Conservation (phyloP, 164 flowering plant genomes). For the Cinnamomum micranthum region DNA sequence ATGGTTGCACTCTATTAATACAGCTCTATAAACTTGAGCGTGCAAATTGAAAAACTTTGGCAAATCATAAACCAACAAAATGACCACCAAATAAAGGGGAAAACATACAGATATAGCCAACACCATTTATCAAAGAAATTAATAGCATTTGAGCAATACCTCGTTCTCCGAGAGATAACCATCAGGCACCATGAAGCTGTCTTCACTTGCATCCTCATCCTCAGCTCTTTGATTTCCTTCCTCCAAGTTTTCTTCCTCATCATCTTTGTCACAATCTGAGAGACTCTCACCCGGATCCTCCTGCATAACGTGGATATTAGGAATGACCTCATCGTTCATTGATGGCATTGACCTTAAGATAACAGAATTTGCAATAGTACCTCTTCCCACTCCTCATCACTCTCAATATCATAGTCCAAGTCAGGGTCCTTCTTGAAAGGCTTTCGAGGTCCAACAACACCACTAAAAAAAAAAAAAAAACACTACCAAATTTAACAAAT, state of each 20-base stretch:
- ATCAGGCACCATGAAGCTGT: conserved; percentile 94
- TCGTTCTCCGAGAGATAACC: conserved; percentile 96
- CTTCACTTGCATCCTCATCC: conserved; percentile 89
- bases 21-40: no score
- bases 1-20: no score
- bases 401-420: conserved; percentile 86
- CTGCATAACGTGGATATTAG: conserved; percentile 29
- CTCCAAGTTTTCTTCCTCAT: conserved; percentile 55
- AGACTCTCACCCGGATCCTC: conserved; percentile 99
- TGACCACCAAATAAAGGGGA: no score
- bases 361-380: conserved; percentile 27
- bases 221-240: conserved; percentile 28
- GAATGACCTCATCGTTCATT: no score
- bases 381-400: conserved; percentile 99
- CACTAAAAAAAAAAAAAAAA: conserved; percentile 31
- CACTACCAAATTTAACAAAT: conserved; percentile 5
- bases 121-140: no score
- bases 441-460: conserved; percentile 58
- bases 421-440: conserved; percentile 80
- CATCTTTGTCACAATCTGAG: conserved; percentile 95
- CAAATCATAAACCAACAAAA: no score
- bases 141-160: conserved; percentile 31
- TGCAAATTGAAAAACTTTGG: no score
- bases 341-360: neutral
- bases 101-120: no score